Conservation (phyloP, 768 basidiomycete species). For the Boletus rex-veris region DNA sequence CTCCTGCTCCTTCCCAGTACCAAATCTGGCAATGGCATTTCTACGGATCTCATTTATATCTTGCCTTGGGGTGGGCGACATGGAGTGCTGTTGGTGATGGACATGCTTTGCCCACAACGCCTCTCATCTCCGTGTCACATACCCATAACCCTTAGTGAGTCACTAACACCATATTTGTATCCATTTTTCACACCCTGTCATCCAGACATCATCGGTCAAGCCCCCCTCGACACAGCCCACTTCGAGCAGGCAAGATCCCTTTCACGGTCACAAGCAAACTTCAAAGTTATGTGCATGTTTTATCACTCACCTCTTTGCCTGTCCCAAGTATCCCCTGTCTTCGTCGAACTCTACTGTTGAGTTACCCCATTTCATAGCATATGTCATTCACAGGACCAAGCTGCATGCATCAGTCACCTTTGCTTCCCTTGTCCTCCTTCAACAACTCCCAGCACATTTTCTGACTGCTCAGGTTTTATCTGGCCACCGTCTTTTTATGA, state of each 20-base stretch:
- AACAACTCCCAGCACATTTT: conserved; percentile 65
- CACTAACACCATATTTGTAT: neutral
- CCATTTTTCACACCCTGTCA: neutral
- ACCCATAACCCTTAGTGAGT: conserved; percentile 27
- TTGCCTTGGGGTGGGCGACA: conserved; percentile 25
- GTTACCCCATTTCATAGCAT: conserved; percentile 62
- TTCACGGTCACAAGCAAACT: conserved; percentile 64
- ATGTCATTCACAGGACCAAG: conserved; percentile 64
- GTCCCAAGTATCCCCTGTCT: conserved; percentile 72
- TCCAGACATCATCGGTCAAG: conserved; percentile 25
- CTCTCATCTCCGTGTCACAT: conserved; percentile 26
- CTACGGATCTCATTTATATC: conserved; percentile 36
- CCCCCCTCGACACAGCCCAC: conserved; percentile 31
- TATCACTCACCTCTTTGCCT: conserved; percentile 81
- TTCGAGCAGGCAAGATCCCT: conserved; percentile 23
- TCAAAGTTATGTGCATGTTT: conserved; percentile 72
- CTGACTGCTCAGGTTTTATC: conserved; percentile 74
- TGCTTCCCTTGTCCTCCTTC: conserved; percentile 45
- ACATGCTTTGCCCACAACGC: conserved; percentile 22
- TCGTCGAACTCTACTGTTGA: conserved; percentile 31
- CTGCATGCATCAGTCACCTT: conserved; percentile 51
- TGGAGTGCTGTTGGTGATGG: conserved; percentile 21
- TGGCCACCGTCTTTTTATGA: conserved; percentile 68
- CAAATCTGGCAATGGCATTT: conserved; percentile 37
- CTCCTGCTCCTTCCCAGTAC: conserved; percentile 67